Percentiles rank a stretch among this genome's conserved stretches.
phyloP scores from a whole-genome alignment of 1,284 basidiomycete species.

The Hypsizygus ulmarius region DNA sequence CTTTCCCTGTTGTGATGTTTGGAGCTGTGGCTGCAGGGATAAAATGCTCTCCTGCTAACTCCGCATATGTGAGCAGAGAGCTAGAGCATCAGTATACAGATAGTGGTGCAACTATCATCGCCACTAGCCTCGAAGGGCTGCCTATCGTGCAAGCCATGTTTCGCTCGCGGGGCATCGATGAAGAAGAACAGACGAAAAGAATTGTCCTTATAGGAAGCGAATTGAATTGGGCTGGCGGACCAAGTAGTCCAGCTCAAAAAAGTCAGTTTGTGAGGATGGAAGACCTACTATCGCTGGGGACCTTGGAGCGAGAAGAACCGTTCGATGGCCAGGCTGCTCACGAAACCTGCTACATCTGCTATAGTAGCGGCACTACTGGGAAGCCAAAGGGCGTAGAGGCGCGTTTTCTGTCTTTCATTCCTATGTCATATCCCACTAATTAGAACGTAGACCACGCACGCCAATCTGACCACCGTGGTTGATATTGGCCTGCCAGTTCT shows the following conservation, averaged over 20 bases:
- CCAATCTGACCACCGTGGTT: conserved; percentile 29
- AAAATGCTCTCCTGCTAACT: conserved; percentile 45
- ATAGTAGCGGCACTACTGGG: conserved; percentile 63
- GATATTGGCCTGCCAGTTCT: conserved; percentile 49
- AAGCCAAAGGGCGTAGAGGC: conserved; percentile 60
- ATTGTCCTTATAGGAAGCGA: conserved; percentile 45
- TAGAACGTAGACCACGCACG: conserved; percentile 33
- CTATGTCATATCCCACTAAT: neutral
- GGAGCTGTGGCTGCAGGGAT: conserved; percentile 55
- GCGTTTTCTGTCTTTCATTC: conserved; percentile 1
- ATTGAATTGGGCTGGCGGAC: conserved; percentile 40
- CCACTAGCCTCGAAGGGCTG: conserved; percentile 52
- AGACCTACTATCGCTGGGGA: conserved; percentile 44
- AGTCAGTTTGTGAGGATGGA: conserved; percentile 36
- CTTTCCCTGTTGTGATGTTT: conserved; percentile 61
- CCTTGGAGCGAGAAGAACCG: conserved; percentile 42
- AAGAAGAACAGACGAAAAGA: conserved; percentile 39
- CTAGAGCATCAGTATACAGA: conserved; percentile 52
- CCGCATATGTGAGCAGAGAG: conserved; percentile 42
- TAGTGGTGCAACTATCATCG: conserved; percentile 50
- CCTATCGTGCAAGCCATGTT: conserved; percentile 45
- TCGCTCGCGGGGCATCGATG: conserved; percentile 35
- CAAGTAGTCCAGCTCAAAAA: conserved; percentile 28
- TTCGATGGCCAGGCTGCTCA: conserved; percentile 48
- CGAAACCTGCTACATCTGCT: conserved; percentile 63